Percentiles rank a stretch among this genome's conserved stretches.
Conservation (phyloP, 768 basidiomycete genomes). For the Panellus pusillus region DNA sequence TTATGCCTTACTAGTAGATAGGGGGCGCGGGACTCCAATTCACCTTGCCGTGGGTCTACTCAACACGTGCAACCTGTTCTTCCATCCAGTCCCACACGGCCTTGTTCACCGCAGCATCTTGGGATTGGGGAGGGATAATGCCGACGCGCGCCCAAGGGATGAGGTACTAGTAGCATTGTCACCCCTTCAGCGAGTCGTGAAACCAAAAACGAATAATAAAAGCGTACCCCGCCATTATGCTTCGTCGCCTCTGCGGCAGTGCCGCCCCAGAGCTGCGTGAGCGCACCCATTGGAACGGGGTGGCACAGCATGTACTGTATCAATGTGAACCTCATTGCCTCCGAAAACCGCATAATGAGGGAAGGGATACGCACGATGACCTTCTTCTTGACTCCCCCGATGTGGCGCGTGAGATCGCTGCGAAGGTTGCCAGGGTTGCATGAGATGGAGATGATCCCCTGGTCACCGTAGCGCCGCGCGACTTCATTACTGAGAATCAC, state of each 20-base stretch:
- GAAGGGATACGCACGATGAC: constrained; percentile 14
- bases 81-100: no score
- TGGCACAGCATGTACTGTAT: constrained; percentile 21
- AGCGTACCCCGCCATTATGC: no score
- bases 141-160: no score
- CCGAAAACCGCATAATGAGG: neutral
- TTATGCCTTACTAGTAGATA: no score
- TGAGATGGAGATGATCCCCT: constrained; percentile 38
- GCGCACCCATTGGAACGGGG: constrained; percentile 31
- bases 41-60: no score
- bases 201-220: no score
- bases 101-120: no score
- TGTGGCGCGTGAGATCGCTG: constrained; percentile 28
- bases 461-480: constrained; percentile 37
- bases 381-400: constrained; percentile 1
- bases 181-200: no score
- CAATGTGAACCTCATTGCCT: neutral
- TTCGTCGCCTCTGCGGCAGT: constrained; percentile 29
- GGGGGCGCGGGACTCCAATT: no score
- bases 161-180: no score
- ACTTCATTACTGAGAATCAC: constrained; percentile 39
- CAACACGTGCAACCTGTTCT: no score
- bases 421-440: constrained; percentile 37
- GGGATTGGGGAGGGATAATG: no score
- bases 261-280: constrained; percentile 40